Conservation (phyloP, 768 basidiomycete species). For the Phylloporus scabripes region DNA sequence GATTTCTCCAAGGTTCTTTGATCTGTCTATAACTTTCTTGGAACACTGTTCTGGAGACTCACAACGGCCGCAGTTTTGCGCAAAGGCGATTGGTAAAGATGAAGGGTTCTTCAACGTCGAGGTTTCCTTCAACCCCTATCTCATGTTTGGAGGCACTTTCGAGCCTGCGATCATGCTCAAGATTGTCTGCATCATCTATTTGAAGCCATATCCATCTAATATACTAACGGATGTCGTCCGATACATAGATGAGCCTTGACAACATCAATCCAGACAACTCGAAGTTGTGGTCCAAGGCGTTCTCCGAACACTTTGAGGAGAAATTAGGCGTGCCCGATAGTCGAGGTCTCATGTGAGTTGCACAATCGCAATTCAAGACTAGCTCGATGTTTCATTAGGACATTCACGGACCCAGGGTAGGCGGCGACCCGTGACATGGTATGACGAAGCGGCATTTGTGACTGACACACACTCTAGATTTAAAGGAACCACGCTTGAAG, state of each 20-base stretch:
- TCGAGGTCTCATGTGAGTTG: constrained; percentile 55
- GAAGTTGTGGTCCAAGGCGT: constrained; percentile 47
- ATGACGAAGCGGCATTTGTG: neutral
- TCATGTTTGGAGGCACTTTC: constrained; percentile 57
- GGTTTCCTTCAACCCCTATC: constrained; percentile 51
- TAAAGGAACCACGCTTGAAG: constrained; percentile 13
- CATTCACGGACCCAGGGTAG: constrained; percentile 27
- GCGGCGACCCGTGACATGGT: neutral
- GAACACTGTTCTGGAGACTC: neutral
- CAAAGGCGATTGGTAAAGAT: constrained; percentile 50
- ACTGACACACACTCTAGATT: constrained; percentile 1
- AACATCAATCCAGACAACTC: constrained; percentile 45
- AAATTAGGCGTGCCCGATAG: constrained; percentile 46
- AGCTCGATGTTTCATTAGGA: constrained; percentile 7
- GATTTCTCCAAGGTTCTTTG: constrained; percentile 56
- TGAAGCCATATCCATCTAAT: neutral
- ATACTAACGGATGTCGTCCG: neutral
- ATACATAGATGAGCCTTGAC: constrained; percentile 50
- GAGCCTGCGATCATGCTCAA: constrained; percentile 60
- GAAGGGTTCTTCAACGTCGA: constrained; percentile 50
- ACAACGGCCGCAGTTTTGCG: constrained; percentile 39
- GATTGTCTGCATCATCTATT: constrained; percentile 41
- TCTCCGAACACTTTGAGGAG: constrained; percentile 50
- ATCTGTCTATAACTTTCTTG: neutral
- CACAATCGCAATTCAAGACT: too few species aligned